A percentile compares a stretch with the other conserved stretches of the same genome.
Conservation (phyloP, 2,329 filamentous ascomycete genomes). For the Chaetomium sp. region DNA sequence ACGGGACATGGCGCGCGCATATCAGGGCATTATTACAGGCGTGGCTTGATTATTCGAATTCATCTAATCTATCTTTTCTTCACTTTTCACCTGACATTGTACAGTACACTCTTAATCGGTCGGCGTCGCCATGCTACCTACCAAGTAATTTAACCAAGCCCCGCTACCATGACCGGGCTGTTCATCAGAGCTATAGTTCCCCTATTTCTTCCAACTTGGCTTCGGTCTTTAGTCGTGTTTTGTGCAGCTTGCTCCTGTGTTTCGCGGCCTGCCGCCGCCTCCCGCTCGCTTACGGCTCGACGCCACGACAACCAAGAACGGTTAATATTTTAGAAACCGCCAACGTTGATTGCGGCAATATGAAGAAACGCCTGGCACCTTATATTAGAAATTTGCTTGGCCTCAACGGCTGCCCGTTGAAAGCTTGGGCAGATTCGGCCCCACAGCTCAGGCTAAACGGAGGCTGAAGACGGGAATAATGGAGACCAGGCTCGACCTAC, state of each 20-base stretch:
- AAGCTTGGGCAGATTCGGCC: background rate
- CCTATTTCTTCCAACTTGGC: background rate
- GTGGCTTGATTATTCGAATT: conserved; percentile 1
- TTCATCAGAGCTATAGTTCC: background rate
- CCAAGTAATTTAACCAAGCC: background rate
- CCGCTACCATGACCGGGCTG: too few relatives aligned
- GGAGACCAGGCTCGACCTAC: conserved; percentile 8
- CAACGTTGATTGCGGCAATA: conserved; percentile 14
- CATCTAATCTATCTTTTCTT: conserved; percentile 1
- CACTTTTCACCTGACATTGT: background rate
- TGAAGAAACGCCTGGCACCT: background rate
- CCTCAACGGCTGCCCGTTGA: background rate
- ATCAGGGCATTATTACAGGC: background rate
- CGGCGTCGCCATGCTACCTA: background rate
- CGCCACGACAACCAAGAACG: conserved; percentile 6
- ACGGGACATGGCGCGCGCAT: conserved; percentile 3
- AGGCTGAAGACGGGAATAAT: conserved; percentile 24
- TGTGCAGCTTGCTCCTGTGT: background rate
- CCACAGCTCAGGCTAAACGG: conserved; percentile 30
- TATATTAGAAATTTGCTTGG: background rate
- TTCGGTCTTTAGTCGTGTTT: background rate
- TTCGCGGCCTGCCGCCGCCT: background rate
- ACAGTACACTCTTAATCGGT: background rate
- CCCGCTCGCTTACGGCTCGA: background rate
- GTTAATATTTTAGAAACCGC: conserved; percentile 7